Percentiles rank a stretch among this genome's conserved stretches.
These are phyloP conservation scores for Botryotinia narcissicola DNA, from an alignment of 2,329 filamentous ascomycete genomes.

Conservation along the genomic window DNA sequence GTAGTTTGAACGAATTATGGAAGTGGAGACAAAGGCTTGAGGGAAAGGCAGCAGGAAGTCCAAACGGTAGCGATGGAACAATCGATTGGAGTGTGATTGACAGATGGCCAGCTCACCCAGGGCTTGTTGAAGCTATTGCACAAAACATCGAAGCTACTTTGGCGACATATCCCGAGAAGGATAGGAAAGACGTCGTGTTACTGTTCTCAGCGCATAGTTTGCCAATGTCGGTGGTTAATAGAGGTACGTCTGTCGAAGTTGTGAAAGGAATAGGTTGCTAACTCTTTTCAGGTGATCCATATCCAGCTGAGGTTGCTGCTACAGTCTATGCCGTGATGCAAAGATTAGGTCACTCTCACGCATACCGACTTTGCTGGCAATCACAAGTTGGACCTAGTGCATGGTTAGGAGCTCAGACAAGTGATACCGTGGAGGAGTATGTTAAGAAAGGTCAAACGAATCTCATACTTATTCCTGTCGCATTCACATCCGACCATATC, in stretches of 20 bases:
- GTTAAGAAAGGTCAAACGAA: conserved; percentile 90
- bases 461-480: conserved; percentile 87
- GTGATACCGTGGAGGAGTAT: conserved; percentile 82
- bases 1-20: conserved; percentile 95
- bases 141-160: conserved; percentile 87
- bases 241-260: conserved; percentile 53
- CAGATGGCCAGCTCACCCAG: conserved; percentile 89
- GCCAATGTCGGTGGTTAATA: conserved; percentile 96
- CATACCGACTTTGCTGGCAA: conserved; percentile 94
- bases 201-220: conserved; percentile 94
- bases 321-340: conserved; percentile 98
- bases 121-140: conserved; percentile 88
- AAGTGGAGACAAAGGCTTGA: conserved; percentile 91
- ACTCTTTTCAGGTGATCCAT: conserved; percentile 69
- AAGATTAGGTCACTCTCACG: conserved; percentile 80
- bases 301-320: conserved; percentile 91
- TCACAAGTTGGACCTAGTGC: conserved; percentile 94
- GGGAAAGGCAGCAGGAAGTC: conserved; percentile 56
- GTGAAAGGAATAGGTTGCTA: conserved; percentile 18
- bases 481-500: conserved; percentile 98
- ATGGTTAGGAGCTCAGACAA: conserved; percentile 94
- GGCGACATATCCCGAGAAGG: conserved; percentile 77
- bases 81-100: conserved; percentile 98
- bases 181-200: conserved; percentile 75
- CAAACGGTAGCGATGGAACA: conserved; percentile 55